Percentiles rank a stretch among this genome's conserved stretches.
phyloP scores from a whole-genome alignment of 179 eudicot species.

The Nepenthes alata region DNA sequence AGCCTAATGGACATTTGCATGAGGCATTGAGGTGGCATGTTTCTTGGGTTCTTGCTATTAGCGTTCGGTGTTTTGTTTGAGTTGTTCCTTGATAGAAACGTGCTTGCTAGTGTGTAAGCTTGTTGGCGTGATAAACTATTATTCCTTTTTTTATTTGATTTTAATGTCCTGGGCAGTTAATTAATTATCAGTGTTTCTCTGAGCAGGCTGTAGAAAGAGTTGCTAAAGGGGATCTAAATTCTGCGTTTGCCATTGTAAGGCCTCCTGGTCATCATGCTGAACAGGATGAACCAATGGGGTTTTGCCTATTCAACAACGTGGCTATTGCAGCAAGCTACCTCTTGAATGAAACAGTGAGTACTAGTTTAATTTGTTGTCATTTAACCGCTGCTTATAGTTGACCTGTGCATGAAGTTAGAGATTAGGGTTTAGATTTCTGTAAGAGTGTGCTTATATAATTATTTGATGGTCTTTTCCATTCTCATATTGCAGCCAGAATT shows the following conservation, averaged over 20 bases:
- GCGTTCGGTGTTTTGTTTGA: too few species aligned
- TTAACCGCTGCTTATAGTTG: not conserved
- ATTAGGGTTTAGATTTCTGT: too few species aligned
- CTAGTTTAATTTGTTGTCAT: conserved; percentile 3
- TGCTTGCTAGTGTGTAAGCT: too few species aligned
- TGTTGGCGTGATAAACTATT: not conserved
- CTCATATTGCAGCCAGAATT: conserved; percentile 43
- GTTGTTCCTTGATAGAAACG: not conserved
- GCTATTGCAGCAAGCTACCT: conserved; percentile 80
- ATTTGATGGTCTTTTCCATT: not conserved
- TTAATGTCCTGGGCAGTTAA: not conserved
- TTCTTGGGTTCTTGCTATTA: too few species aligned
- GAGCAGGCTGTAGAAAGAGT: conserved; percentile 76
- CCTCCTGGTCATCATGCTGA: conserved; percentile 99
- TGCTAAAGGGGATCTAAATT: conserved; percentile 76
- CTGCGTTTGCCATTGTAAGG: conserved; percentile 94
- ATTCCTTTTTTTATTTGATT: not conserved
- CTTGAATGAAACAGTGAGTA: conserved; percentile 64
- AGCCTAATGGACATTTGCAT: too few species aligned
- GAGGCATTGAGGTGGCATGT: too few species aligned
- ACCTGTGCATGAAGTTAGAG: not conserved
- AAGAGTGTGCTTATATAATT: too few species aligned
- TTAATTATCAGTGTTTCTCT: conserved; percentile 12
- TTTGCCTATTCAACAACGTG: conserved; percentile 86
- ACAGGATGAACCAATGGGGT: conserved; percentile 82